Evolutionary conservation across 176 grass and related monocot species (phyloP).

Genomic region (Pontederia paniculata): DNA sequence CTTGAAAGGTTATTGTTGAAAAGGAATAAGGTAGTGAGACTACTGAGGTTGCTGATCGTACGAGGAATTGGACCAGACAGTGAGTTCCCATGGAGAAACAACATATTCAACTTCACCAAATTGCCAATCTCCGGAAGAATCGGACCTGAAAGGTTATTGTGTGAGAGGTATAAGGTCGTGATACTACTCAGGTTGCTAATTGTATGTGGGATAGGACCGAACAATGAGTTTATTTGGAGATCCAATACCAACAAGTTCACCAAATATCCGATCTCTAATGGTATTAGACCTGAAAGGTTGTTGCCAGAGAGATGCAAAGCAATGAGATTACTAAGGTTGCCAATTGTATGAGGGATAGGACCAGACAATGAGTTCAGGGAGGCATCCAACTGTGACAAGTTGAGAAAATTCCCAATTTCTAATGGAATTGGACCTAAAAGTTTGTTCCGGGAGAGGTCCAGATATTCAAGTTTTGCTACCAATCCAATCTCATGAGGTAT

Average conservation of each 20-base stretch:
- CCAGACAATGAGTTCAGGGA: not conserved
- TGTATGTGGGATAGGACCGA: no score
- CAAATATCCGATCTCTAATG: not conserved
- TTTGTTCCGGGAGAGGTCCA: no score
- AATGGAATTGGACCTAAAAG: not conserved
- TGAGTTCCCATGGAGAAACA: slow-evolving; percentile 23
- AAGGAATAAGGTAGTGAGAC: no score
- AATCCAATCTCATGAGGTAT: no score
- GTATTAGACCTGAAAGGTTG: not conserved
- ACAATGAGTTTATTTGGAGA: no score
- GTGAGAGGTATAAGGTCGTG: not conserved
- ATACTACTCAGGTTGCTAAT: not conserved
- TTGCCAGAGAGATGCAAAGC: no score
- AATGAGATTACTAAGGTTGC: no score
- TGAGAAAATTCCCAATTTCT: not conserved
- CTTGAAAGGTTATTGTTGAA: no score
- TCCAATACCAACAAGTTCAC: no score
- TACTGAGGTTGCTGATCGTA: not conserved
- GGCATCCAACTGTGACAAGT: no score
- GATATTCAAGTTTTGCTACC: no score
- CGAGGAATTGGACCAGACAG: slow-evolving; percentile 19
- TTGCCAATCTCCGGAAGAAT: slow-evolving; percentile 26
- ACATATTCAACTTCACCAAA: slow-evolving; percentile 15
- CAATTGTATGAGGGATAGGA: not conserved
- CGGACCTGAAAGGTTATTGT: slow-evolving; percentile 16